Base-by-base conservation (phyloP, 306 rosid species). In the Datisca glomerata region DNA sequence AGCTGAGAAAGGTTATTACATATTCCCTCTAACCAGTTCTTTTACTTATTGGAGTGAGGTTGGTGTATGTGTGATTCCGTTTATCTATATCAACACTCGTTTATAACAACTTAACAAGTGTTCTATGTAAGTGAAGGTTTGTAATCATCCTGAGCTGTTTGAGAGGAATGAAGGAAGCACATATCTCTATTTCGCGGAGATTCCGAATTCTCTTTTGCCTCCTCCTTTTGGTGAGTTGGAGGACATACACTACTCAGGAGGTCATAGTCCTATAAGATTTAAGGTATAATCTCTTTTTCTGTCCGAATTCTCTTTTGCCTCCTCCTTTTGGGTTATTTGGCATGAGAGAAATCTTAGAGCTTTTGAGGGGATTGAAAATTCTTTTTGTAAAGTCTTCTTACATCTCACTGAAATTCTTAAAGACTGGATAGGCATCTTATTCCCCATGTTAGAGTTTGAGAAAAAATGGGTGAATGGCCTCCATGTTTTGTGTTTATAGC, bases 261-360 rank as follows among this genome's bases (percentile, higher is more conserved):
- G 81, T 66, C 95, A 58, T 60, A 89, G 73, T 45, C 96, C 93
- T 56, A 75, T 89, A 63, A 62, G 63, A 41, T 84, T 65, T 54
- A 23, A 73, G 98, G 98, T 89, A 69, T 57, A 44, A 43, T 53
- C 53, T 38, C 32, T 45, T 18, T 14, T 14, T 38, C 15, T 16
- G 17, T 12, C 61, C 42, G 5, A 75, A 80, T 64, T 62, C 95
- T 56, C 95, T 89, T 59, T 62, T 71, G 55, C 92, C 93, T 15
- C 74, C 98, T 29, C 98, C 94, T 21, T 89, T 89, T 70, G 98
- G 98, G n/a, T n/a, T n/a, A n/a, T n/a, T n/a, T n/a, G n/a, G n/a
- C n/a, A n/a, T n/a, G n/a, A n/a, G n/a, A n/a, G n/a, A n/a, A n/a
- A n/a, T n/a, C n/a, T n/a, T n/a, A n/a, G n/a, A n/a, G n/a, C n/a